A percentile compares a stretch with the other conserved stretches of the same genome.
These are phyloP conservation scores for Panellus pusillus DNA, from an alignment of 768 basidiomycete genomes.

Conservation along the genomic window DNA sequence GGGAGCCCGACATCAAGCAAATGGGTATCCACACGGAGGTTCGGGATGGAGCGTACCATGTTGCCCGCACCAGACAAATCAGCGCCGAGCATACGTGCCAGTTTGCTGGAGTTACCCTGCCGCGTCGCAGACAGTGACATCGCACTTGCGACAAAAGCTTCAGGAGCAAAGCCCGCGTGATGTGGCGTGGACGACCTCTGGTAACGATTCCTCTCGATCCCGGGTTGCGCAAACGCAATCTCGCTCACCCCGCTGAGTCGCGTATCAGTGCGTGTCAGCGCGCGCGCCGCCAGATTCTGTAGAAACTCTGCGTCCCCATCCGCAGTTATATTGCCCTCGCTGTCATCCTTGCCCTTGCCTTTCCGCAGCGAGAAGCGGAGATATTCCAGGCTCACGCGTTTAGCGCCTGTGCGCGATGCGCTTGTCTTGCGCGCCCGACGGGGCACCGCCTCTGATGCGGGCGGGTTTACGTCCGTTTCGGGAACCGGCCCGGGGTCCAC, in stretches of 20 bases:
- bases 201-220: neutral
- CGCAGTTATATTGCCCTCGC: neutral
- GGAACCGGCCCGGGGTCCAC: too few relatives aligned
- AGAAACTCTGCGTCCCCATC: neutral
- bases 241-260: neutral
- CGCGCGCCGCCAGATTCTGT: too few relatives aligned
- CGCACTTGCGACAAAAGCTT: neutral
- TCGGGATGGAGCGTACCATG: too few relatives aligned
- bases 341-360: neutral
- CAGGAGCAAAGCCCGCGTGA: neutral
- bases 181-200: slow-evolving; percentile 1
- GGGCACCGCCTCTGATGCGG: too few relatives aligned
- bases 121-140: neutral
- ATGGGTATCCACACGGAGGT: too few relatives aligned
- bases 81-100: slow-evolving; percentile 5
- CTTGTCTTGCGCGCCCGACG: neutral
- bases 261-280: slow-evolving; percentile 10
- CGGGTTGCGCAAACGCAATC: neutral
- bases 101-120: neutral
- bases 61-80: neutral
- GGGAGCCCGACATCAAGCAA: too few relatives aligned
- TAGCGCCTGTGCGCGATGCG: neutral
- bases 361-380: neutral
- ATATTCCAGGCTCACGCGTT: slow-evolving; percentile 4
- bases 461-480: too few relatives aligned